These are phyloP conservation scores for Hyaloscypha variabilis DNA, from an alignment of 495 filamentous ascomycete species.

Conservation along the genomic window DNA sequence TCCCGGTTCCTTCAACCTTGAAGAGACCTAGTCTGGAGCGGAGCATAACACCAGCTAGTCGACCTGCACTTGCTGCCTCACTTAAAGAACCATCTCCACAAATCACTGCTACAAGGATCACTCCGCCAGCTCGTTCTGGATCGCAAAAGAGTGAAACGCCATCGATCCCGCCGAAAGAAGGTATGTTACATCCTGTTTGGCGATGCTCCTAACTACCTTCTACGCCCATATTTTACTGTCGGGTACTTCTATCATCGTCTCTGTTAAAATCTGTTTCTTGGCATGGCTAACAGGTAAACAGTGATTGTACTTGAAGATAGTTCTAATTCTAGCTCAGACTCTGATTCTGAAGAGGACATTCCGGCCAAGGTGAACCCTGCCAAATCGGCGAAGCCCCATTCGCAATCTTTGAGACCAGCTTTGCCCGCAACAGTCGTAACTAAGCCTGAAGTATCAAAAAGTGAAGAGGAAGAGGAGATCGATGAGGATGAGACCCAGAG, in stretches of 20 bases:
- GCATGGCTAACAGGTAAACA: conserved; percentile 4
- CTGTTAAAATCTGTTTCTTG: background rate
- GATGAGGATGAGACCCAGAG: conserved; percentile 19
- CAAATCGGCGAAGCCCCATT: background rate
- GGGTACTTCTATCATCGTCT: background rate
- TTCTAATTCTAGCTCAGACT: conserved; percentile 12
- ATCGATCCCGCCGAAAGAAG: background rate
- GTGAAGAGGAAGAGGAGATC: conserved; percentile 17
- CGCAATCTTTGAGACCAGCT: background rate
- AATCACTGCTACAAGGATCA: background rate
- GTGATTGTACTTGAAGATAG: background rate
- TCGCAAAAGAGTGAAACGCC: conserved; percentile 4
- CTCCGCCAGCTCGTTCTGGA: conserved; percentile 1
- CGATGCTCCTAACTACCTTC: background rate
- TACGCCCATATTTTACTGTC: background rate
- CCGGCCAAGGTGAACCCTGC: conserved; percentile 8
- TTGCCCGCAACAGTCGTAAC: background rate
- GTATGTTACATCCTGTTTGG: conserved; percentile 1
- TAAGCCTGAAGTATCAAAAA: conserved; percentile 1
- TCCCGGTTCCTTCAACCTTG: conserved; percentile 1
- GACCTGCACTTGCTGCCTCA: background rate
- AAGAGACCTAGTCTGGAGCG: conserved; percentile 4
- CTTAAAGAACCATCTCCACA: background rate
- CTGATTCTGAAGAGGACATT: conserved; percentile 17
- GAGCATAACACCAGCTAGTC: background rate